phyloP scores from a whole-genome alignment of 306 rosid species.

The Cicer judaicum region DNA sequence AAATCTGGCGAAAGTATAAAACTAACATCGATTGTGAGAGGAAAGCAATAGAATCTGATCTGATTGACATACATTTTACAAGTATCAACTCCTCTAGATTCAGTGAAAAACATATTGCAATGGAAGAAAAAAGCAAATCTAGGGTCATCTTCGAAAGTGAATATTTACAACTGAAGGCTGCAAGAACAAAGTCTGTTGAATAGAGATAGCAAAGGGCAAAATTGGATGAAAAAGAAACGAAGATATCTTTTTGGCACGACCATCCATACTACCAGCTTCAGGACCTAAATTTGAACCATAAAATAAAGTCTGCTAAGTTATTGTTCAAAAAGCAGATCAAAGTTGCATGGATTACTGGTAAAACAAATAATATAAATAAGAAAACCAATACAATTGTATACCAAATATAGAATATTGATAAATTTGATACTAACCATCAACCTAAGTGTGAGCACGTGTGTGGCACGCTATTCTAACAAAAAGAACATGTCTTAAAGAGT shows the following conservation, averaged over 20 bases:
- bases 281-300: conserved; percentile 66
- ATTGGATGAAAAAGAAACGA: conserved; percentile 90
- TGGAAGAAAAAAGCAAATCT: conserved; percentile 29
- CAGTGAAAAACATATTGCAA: conserved; percentile 25
- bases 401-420: conserved; percentile 2
- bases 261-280: conserved; percentile 82
- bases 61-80: conserved; percentile 18
- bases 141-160: conserved; percentile 78
- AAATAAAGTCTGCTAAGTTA: neutral
- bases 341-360: conserved; percentile 8
- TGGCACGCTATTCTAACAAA: neutral
- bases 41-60: conserved; percentile 24
- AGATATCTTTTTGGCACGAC: conserved; percentile 75
- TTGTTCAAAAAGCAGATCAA: conserved; percentile 33
- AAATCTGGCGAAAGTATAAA: conserved; percentile 34
- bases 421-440: neutral
- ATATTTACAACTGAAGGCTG: conserved; percentile 88
- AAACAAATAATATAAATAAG: conserved; percentile 12
- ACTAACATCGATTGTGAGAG: conserved; percentile 11
- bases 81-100: conserved; percentile 38
- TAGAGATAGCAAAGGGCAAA: conserved; percentile 87
- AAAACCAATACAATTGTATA: conserved; percentile 17
- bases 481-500: neutral
- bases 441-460: neutral
- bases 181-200: conserved; percentile 76